These are phyloP conservation scores for Beta lomatogona DNA, from an alignment of 179 eudicot species.

Conservation along the genomic window DNA sequence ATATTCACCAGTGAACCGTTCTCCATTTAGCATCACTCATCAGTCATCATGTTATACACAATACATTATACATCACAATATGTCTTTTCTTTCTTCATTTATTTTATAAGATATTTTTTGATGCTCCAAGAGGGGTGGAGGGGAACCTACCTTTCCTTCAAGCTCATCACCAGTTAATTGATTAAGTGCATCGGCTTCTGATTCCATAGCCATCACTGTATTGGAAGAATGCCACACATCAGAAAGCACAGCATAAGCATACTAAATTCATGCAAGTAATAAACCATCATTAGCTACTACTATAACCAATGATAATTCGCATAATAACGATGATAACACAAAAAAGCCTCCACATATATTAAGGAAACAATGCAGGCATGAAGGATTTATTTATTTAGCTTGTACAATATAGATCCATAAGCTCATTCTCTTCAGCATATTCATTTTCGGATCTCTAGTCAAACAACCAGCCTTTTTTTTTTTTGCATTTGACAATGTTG, in stretches of 20 bases:
- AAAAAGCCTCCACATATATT: not conserved
- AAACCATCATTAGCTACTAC: not conserved
- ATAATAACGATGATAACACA: not conserved
- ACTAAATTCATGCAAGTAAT: not conserved
- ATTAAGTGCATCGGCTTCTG: conserved; percentile 89
- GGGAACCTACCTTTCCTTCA: conserved; percentile 75
- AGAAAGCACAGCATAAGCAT: conserved; percentile 4
- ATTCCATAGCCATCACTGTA: conserved; percentile 91
- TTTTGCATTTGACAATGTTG: not conserved
- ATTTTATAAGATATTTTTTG: not conserved
- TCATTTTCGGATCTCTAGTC: not conserved
- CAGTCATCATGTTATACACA: not conserved
- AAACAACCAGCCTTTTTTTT: not conserved
- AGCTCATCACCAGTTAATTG: conserved; percentile 87
- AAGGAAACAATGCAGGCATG: not conserved
- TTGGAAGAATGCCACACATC: not conserved
- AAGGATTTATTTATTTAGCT: not conserved
- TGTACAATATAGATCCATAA: too few relatives aligned
- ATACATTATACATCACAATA: not conserved
- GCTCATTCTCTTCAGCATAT: conserved; percentile 3
- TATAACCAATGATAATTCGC: not conserved
- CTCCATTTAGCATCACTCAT: too few relatives aligned
- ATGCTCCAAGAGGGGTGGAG: not conserved
- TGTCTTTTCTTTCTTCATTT: not conserved
- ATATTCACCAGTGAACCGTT: too few relatives aligned